These are phyloP conservation scores for Vitis hybrid DNA, from an alignment of 177 flowering plant species.

Conservation along the genomic window DNA sequence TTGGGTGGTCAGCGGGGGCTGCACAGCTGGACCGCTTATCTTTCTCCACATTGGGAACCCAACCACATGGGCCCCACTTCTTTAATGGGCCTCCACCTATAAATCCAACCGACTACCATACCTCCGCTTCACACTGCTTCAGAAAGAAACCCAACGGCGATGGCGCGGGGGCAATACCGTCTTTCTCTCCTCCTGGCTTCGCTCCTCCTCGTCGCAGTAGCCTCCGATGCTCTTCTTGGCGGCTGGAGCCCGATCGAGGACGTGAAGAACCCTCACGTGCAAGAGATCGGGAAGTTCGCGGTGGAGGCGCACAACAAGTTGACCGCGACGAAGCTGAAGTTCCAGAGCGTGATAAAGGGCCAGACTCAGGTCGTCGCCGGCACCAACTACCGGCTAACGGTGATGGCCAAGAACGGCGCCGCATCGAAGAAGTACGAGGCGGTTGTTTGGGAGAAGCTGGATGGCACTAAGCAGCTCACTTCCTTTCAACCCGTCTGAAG, in stretches of 20 bases:
- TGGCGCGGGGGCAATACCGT: not conserved
- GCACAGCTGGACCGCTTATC: too few relatives aligned
- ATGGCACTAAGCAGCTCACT: constrained; percentile 17
- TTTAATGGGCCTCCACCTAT: too few relatives aligned
- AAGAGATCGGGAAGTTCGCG: constrained; percentile 34
- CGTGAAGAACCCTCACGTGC: constrained; percentile 27
- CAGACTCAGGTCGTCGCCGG: constrained; percentile 41
- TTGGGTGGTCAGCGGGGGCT: too few relatives aligned
- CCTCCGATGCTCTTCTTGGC: constrained; percentile 14
- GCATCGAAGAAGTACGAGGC: constrained; percentile 14
- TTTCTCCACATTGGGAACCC: too few relatives aligned
- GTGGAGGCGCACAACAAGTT: constrained; percentile 28
- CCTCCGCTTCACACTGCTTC: too few relatives aligned
- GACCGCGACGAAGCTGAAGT: constrained; percentile 11
- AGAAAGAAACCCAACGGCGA: too few relatives aligned
- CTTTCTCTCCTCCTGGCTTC: not conserved
- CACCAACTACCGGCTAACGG: constrained; percentile 25
- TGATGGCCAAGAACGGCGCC: constrained; percentile 15
- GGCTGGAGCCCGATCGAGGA: constrained; percentile 32
- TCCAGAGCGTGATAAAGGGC: constrained; percentile 23
- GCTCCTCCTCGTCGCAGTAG: not conserved
- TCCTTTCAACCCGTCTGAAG: constrained; percentile 19
- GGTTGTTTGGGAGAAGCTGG: constrained; percentile 24
- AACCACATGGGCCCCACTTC: too few relatives aligned
- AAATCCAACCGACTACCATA: too few relatives aligned